Percentiles rank a stretch among this genome's conserved stretches.
These are phyloP conservation scores for Biscogniauxia sp. DNA, from an alignment of 2,329 filamentous ascomycete species.

Conservation along the genomic window DNA sequence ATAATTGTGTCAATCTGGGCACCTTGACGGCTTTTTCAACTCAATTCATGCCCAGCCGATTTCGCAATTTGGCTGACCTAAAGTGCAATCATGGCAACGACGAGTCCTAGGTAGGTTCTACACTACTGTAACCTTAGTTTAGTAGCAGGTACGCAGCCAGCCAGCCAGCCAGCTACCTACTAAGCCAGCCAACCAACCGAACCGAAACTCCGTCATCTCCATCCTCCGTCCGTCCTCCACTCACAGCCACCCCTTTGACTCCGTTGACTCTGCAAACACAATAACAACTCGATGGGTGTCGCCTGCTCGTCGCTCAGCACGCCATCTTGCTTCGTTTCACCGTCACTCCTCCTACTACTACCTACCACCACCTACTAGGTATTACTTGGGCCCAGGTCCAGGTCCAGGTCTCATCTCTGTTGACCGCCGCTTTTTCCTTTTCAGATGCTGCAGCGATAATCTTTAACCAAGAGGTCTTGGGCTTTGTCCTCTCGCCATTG, in stretches of 20 bases:
- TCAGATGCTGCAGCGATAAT: constrained; percentile 22
- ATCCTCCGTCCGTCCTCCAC: constrained; percentile 2
- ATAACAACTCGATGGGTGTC: constrained; percentile 14
- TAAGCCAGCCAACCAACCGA: too few relatives aligned
- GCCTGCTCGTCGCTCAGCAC: constrained; percentile 16
- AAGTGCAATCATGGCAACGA: background rate
- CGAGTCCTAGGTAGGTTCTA: too few relatives aligned
- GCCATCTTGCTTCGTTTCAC: constrained; percentile 28
- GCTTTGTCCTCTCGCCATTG: constrained; percentile 17
- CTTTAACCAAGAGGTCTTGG: constrained; percentile 11
- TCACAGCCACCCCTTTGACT: constrained; percentile 8
- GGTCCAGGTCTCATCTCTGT: constrained; percentile 1
- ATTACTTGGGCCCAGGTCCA: background rate
- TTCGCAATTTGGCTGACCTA: background rate
- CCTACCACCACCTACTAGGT: too few relatives aligned
- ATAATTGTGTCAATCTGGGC: constrained; percentile 9
- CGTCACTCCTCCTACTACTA: constrained; percentile 11
- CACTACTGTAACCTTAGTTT: too few relatives aligned
- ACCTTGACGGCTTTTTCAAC: constrained; percentile 10
- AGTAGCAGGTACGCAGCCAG: too few relatives aligned
- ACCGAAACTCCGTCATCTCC: background rate
- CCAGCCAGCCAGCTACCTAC: too few relatives aligned
- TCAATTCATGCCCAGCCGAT: constrained; percentile 27
- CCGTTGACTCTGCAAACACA: constrained; percentile 2
- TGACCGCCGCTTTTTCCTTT: constrained; percentile 11